Conservation (phyloP, 1,139 yeast genomes). For the Zygoascus hellenicus region DNA sequence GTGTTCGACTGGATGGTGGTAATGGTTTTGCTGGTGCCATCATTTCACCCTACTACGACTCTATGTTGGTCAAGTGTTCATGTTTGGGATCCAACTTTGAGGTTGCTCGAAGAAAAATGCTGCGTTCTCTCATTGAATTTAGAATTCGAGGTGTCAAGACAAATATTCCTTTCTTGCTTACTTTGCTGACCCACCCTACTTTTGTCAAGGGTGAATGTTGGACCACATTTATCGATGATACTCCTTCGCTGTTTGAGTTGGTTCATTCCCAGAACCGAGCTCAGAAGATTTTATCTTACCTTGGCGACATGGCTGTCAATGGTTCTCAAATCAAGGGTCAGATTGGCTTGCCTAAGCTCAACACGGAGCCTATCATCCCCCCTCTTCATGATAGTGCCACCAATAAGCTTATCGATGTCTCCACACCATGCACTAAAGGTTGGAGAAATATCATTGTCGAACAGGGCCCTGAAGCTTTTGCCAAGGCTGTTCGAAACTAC, state of each 20-base stretch:
- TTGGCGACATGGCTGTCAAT: slow-evolving; percentile 90
- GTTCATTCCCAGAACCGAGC: slow-evolving; percentile 95
- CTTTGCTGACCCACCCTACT: slow-evolving; percentile 88
- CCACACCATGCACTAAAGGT: slow-evolving; percentile 61
- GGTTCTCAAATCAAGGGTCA: slow-evolving; percentile 96
- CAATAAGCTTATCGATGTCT: slow-evolving; percentile 51
- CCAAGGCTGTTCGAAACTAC: slow-evolving; percentile 75
- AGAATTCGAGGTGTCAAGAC: slow-evolving; percentile 99
- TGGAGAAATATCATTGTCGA: slow-evolving; percentile 86
- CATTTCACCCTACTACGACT: slow-evolving; percentile 95
- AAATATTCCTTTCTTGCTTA: slow-evolving; percentile 90
- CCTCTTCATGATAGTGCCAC: slow-evolving; percentile 53
- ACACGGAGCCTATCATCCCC: slow-evolving; percentile 71
- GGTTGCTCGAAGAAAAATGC: slow-evolving; percentile 95
- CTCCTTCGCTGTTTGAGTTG: slow-evolving; percentile 94
- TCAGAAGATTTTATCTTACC: slow-evolving; percentile 78
- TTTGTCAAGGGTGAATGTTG: slow-evolving; percentile 86
- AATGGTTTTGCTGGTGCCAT: slow-evolving; percentile 98
- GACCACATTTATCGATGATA: slow-evolving; percentile 98
- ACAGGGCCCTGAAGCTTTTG: slow-evolving; percentile 85
- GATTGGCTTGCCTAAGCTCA: slow-evolving; percentile 81
- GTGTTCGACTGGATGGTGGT: slow-evolving; percentile 98
- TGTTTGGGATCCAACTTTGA: slow-evolving; percentile 96
- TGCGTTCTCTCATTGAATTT: slow-evolving; percentile 92
- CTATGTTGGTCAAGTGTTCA: slow-evolving; percentile 96